Evolutionary conservation across 2,329 filamentous ascomycete genomes (phyloP).

Genomic region (Diaporthe amygdali): DNA sequence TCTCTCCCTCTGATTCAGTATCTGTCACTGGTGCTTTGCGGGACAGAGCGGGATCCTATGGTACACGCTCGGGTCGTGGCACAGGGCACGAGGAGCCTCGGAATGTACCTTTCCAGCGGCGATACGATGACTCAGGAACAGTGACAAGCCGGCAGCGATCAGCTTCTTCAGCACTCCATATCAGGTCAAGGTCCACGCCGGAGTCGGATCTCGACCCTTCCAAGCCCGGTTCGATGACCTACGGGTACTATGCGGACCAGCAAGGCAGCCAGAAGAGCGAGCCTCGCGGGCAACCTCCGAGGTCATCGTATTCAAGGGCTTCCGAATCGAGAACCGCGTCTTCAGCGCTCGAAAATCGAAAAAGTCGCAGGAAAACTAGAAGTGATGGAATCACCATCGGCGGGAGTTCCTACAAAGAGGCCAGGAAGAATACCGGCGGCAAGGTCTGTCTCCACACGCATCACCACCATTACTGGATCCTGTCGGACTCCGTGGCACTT

Average conservation of each 20-base stretch:
- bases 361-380: neutral
- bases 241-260: neutral
- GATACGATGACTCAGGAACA: neutral
- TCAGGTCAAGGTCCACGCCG: neutral
- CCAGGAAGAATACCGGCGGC: neutral
- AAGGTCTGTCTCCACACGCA: slow-evolving; percentile 60
- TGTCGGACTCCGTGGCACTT: slow-evolving; percentile 13
- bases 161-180: neutral
- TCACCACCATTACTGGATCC: slow-evolving; percentile 65
- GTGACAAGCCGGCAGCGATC: neutral
- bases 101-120: neutral
- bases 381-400: neutral
- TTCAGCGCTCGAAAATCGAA: neutral
- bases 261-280: neutral
- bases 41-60: neutral
- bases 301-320: neutral
- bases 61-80: neutral
- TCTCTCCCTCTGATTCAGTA: slow-evolving; percentile 21
- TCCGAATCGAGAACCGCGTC: neutral
- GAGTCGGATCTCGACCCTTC: neutral
- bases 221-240: neutral
- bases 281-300: neutral
- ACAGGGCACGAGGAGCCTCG: neutral
- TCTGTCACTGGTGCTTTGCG: neutral
- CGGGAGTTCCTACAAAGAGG: neutral